Percentiles rank a stretch among this genome's conserved stretches.
Evolutionary conservation across 2,329 filamentous ascomycete genomes (phyloP).

Genomic region (Colletotrichum trifolii): DNA sequence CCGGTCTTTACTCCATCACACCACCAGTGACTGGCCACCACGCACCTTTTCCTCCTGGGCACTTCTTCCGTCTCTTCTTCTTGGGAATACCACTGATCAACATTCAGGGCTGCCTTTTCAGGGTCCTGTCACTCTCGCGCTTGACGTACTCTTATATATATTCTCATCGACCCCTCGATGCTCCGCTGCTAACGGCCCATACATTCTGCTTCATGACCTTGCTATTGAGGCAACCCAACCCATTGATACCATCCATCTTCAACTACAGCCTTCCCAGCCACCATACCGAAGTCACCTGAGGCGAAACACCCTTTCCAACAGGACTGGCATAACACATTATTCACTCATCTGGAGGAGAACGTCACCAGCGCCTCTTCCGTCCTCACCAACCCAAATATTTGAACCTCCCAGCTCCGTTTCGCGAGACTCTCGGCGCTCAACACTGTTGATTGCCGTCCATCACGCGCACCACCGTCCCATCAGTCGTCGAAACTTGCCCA

Average conservation of each 20-base stretch:
- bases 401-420: constrained; percentile 1
- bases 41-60: constrained; percentile 28
- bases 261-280: constrained; percentile 42
- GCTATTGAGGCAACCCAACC: constrained; percentile 51
- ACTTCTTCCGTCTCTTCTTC: constrained; percentile 32
- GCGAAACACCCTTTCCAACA: constrained; percentile 8
- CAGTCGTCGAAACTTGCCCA: constrained; percentile 18
- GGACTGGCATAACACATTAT: constrained; percentile 1
- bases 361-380: not conserved
- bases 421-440: constrained; percentile 12
- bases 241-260: constrained; percentile 18
- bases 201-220: constrained; percentile 48
- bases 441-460: constrained; percentile 13
- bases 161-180: constrained; percentile 27
- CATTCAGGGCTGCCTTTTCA: constrained; percentile 23
- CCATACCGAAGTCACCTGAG: constrained; percentile 25
- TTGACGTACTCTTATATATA: constrained; percentile 31
- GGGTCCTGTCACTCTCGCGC: constrained; percentile 26
- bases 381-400: constrained; percentile 10
- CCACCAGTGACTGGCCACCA: constrained; percentile 24
- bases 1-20: constrained; percentile 34
- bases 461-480: constrained; percentile 14
- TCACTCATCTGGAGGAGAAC: constrained; percentile 9
- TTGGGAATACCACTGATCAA: constrained; percentile 29
- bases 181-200: constrained; percentile 23